Percentiles rank a stretch among this genome's conserved stretches.
These are phyloP conservation scores for Myxozyma geophila DNA, from an alignment of 805 yeast species.

Conservation along the genomic window DNA sequence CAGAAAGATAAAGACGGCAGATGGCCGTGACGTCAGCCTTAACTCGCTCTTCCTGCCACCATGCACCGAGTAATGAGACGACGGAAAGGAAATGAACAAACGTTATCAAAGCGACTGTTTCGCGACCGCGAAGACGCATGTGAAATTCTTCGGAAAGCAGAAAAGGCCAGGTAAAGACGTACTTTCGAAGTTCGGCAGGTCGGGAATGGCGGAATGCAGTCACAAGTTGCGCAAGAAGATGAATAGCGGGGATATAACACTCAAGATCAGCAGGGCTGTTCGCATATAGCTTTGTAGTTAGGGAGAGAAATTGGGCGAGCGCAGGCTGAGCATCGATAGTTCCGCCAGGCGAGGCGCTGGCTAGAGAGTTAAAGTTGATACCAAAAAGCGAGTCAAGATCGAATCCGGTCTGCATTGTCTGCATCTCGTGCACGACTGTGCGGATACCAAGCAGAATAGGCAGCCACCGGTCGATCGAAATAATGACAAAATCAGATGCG, in stretches of 20 bases:
- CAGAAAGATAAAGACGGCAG: constrained; percentile 22
- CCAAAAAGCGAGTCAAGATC: constrained; percentile 34
- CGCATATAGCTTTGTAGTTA: constrained; percentile 2
- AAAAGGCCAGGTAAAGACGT: constrained; percentile 37
- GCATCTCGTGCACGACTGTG: constrained; percentile 36
- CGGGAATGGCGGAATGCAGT: constrained; percentile 28
- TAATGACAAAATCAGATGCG: constrained; percentile 4
- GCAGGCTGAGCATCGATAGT: constrained; percentile 8
- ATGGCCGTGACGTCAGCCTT: constrained; percentile 23
- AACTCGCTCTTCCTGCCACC: constrained; percentile 38
- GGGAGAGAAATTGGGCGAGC: constrained; percentile 8
- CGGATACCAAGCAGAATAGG: constrained; percentile 34
- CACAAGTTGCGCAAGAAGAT: constrained; percentile 28
- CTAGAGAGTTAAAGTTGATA: constrained; percentile 27
- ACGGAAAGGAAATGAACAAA: constrained; percentile 34
- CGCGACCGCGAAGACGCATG: constrained; percentile 26
- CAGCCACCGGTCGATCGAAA: constrained; percentile 35
- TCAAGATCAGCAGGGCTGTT: constrained; percentile 21
- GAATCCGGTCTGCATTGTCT: constrained; percentile 23
- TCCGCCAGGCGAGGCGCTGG: constrained; percentile 13
- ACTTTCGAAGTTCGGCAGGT: constrained; percentile 34
- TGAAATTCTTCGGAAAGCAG: constrained; percentile 30
- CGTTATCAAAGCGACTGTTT: constrained; percentile 24
- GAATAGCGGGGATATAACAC: constrained; percentile 27
- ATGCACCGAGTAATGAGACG: constrained; percentile 28